Evolutionary conservation across 1,284 basidiomycete species (phyloP).

Genomic region (Apiotrichum brassicae): DNA sequence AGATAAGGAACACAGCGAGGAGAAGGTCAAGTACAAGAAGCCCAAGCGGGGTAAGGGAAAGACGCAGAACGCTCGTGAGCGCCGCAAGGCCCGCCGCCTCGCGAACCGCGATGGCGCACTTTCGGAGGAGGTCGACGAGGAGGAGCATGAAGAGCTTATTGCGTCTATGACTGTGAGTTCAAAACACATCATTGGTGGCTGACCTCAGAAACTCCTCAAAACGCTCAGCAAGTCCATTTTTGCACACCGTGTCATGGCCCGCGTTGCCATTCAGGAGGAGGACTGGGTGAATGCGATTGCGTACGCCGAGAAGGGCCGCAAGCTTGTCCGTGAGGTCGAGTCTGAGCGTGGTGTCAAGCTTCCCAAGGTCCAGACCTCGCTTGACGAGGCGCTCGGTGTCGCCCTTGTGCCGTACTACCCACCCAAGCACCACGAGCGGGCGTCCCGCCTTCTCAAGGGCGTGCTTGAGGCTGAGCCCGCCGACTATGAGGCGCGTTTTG

Average conservation of each 20-base stretch:
- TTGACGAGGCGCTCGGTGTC: slow-evolving; percentile 41
- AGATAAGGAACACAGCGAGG: slow-evolving; percentile 28
- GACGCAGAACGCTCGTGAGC: slow-evolving; percentile 30
- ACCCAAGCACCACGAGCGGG: slow-evolving; percentile 80
- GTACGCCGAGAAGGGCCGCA: slow-evolving; percentile 63
- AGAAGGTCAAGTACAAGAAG: slow-evolving; percentile 19
- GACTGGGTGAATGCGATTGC: slow-evolving; percentile 73
- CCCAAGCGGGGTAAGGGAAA: slow-evolving; percentile 10
- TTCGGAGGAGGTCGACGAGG: slow-evolving; percentile 35
- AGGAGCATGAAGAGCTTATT: slow-evolving; percentile 42
- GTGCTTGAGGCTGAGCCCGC: slow-evolving; percentile 60
- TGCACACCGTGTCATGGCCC: slow-evolving; percentile 62
- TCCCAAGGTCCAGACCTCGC: slow-evolving; percentile 24
- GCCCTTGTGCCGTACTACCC: slow-evolving; percentile 79
- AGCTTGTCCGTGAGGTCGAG: slow-evolving; percentile 57
- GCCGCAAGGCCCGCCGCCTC: slow-evolving; percentile 24
- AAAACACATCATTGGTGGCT: slow-evolving; percentile 13
- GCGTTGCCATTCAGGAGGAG: slow-evolving; percentile 65
- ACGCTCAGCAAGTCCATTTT: slow-evolving; percentile 59
- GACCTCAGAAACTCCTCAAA: slow-evolving; percentile 25
- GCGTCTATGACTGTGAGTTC: slow-evolving; percentile 28
- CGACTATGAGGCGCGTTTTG: slow-evolving; percentile 65
- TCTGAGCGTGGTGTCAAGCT: slow-evolving; percentile 54
- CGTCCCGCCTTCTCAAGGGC: slow-evolving; percentile 64
- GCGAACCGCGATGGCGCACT: slow-evolving; percentile 33